These are phyloP conservation scores for Kurtzmaniella quercitrusa DNA, from an alignment of 1,139 yeast genomes.

Conservation along the genomic window DNA sequence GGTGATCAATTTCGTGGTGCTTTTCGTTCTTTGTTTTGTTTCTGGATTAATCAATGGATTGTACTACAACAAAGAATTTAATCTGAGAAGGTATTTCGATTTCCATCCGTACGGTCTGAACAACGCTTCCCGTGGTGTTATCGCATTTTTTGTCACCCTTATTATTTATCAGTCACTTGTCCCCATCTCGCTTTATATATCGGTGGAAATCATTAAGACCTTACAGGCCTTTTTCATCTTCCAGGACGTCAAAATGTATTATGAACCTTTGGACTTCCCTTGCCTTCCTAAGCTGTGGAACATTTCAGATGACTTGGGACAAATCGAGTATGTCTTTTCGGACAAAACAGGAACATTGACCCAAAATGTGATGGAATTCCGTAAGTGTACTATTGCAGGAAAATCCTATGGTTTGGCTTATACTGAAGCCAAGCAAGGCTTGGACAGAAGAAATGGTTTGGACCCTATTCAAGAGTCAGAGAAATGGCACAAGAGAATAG, in stretches of 20 bases:
- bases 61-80: constrained; percentile 48
- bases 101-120: constrained; percentile 44
- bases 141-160: constrained; percentile 56
- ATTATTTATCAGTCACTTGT: constrained; percentile 56
- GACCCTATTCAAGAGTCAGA: constrained; percentile 69
- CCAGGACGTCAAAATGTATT: constrained; percentile 51
- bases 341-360: constrained; percentile 62
- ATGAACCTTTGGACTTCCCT: constrained; percentile 49
- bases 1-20: constrained; percentile 66
- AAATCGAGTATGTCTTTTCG: constrained; percentile 57
- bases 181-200: constrained; percentile 56
- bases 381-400: constrained; percentile 55
- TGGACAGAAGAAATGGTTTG: constrained; percentile 53
- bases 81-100: constrained; percentile 70
- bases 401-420: constrained; percentile 56
- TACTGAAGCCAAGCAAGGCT: constrained; percentile 59
- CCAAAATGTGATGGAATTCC: constrained; percentile 59
- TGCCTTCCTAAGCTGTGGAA: constrained; percentile 63
- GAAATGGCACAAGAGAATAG: constrained; percentile 59
- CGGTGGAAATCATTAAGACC: constrained; percentile 57
- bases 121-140: constrained; percentile 74
- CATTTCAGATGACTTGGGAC: constrained; percentile 63
- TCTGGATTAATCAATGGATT: constrained; percentile 83
- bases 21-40: constrained; percentile 75
- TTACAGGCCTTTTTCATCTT: constrained; percentile 56